Evolutionary conservation across 768 basidiomycete species (phyloP).

Genomic region (Collybiopsis luxurians): DNA sequence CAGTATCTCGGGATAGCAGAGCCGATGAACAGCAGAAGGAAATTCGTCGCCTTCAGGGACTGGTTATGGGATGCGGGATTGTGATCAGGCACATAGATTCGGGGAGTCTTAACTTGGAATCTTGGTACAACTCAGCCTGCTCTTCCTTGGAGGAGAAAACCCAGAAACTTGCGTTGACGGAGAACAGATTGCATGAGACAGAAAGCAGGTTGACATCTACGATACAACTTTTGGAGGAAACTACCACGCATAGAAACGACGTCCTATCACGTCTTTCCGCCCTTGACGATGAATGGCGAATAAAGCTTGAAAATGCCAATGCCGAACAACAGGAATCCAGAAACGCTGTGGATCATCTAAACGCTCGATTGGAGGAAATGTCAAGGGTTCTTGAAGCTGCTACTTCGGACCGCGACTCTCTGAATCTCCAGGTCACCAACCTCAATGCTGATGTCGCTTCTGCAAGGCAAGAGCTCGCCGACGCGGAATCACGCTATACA

Average conservation of each 20-base stretch:
- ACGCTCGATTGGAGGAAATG: slow-evolving; percentile 42
- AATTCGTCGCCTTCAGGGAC: slow-evolving; percentile 24
- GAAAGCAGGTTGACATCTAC: slow-evolving; percentile 30
- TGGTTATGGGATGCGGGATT: slow-evolving; percentile 32
- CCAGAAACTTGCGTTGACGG: slow-evolving; percentile 12
- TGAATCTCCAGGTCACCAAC: slow-evolving; percentile 62
- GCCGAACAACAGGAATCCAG: slow-evolving; percentile 31
- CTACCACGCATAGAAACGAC: slow-evolving; percentile 35
- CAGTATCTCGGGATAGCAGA: not conserved
- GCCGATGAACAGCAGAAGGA: slow-evolving; percentile 17
- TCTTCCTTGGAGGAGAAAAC: slow-evolving; percentile 8
- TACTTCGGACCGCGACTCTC: slow-evolving; percentile 65
- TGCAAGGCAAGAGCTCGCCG: slow-evolving; percentile 51
- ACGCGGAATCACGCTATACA: slow-evolving; percentile 60
- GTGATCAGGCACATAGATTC: slow-evolving; percentile 38
- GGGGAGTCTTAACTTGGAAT: not conserved
- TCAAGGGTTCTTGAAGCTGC: slow-evolving; percentile 48
- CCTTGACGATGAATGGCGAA: slow-evolving; percentile 28
- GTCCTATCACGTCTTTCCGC: slow-evolving; percentile 30
- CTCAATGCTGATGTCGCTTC: slow-evolving; percentile 54
- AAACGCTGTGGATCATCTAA: slow-evolving; percentile 36
- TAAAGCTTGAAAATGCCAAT: slow-evolving; percentile 29
- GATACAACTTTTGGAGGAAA: slow-evolving; percentile 32
- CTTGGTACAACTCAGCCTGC: not conserved
- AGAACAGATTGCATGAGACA: slow-evolving; percentile 20